phyloP scores from a whole-genome alignment of 2,329 filamentous ascomycete species.

The Drechslerella dactyloides region DNA sequence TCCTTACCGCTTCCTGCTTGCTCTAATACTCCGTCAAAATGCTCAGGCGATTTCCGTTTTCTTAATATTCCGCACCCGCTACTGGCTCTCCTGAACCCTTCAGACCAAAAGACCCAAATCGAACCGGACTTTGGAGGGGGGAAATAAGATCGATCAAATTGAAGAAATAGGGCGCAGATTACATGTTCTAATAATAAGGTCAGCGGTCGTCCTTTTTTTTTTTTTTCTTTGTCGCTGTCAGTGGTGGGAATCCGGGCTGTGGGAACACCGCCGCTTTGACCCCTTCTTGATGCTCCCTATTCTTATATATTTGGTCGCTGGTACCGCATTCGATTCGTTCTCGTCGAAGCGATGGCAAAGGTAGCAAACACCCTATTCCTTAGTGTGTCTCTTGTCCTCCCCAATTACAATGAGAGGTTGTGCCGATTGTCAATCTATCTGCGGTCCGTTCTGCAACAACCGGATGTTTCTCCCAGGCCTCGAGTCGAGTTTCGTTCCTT shows the following conservation, averaged over 20 bases:
- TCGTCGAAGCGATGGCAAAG: conserved; percentile 16
- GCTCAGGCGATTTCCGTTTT: conserved; percentile 15
- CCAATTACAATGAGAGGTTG: conserved; percentile 6
- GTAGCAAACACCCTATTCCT: conserved; percentile 14
- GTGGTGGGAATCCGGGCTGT: conserved; percentile 48
- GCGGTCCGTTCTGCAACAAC: conserved; percentile 42
- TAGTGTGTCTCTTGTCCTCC: conserved; percentile 9
- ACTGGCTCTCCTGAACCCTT: conserved; percentile 4
- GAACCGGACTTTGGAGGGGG: background rate
- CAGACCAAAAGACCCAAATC: background rate
- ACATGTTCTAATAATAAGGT: conserved; percentile 50
- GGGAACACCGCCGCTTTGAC: conserved; percentile 51
- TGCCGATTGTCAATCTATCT: conserved; percentile 25
- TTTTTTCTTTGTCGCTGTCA: conserved; percentile 25
- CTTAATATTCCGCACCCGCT: conserved; percentile 21
- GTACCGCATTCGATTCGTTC: conserved; percentile 21
- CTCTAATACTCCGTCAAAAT: conserved; percentile 16
- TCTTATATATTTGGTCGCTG: conserved; percentile 18
- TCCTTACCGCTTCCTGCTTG: conserved; percentile 19
- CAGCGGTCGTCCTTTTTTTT: conserved; percentile 11
- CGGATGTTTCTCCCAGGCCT: conserved; percentile 14
- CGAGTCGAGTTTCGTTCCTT: conserved; percentile 1
- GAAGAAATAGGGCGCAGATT: conserved; percentile 37
- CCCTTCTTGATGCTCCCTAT: conserved; percentile 41
- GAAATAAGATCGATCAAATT: conserved; percentile 28